These are phyloP conservation scores for Musa acuminata DNA, from an alignment of 176 grass and related monocot genomes.

Conservation along the genomic window DNA sequence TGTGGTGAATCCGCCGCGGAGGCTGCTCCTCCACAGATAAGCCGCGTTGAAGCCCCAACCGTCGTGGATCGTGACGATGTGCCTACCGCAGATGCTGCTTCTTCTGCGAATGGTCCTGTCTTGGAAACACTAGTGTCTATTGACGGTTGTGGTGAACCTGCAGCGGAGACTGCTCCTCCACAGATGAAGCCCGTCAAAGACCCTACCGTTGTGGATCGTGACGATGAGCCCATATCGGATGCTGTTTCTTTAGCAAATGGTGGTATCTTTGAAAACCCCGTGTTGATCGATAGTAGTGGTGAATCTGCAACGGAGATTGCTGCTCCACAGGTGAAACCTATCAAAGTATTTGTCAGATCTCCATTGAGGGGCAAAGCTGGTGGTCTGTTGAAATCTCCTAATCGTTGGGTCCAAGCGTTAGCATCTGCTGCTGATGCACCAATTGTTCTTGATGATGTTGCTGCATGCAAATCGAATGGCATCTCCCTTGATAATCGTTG, in stretches of 20 bases:
- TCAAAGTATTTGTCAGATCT: constrained; percentile 16
- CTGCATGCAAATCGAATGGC: neutral
- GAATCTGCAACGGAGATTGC: neutral
- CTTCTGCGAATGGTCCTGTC: neutral
- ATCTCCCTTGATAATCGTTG: neutral
- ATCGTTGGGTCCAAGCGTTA: neutral
- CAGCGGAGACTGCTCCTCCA: neutral
- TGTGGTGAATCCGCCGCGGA: neutral
- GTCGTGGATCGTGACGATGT: neutral
- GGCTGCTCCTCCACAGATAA: neutral
- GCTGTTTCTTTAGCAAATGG: neutral
- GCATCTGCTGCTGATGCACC: neutral
- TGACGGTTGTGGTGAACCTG: constrained; percentile 1
- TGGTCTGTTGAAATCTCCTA: constrained; percentile 1
- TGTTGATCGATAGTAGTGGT: neutral
- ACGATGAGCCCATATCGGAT: neutral
- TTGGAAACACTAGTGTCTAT: neutral
- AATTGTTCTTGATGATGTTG: constrained; percentile 1
- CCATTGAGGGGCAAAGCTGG: neutral
- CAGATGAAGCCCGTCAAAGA: neutral
- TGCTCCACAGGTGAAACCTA: neutral
- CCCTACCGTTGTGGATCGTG: neutral
- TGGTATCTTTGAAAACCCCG: neutral
- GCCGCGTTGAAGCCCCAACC: neutral
- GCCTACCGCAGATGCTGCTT: neutral